Conservation (phyloP, 352 stramenopile genomes). For the Pythium monospermum region DNA sequence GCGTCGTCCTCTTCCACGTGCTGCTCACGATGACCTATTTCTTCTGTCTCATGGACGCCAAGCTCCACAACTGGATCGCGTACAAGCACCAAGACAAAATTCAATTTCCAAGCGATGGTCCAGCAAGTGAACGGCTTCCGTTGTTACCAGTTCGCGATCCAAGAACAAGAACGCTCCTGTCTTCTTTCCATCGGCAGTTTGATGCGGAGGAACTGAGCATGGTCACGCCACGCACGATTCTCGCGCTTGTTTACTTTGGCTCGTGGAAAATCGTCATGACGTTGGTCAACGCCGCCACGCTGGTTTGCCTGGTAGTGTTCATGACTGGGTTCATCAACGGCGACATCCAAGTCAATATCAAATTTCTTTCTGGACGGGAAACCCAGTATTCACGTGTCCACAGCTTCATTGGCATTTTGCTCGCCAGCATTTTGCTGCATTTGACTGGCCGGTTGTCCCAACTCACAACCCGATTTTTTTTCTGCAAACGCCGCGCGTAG, state of each 20-base stretch:
- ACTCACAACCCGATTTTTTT: slow-evolving; percentile 51
- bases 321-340: slow-evolving; percentile 22
- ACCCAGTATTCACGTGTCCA: slow-evolving; percentile 17
- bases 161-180: slow-evolving; percentile 1
- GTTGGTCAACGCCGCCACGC: slow-evolving; percentile 29
- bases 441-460: slow-evolving; percentile 35
- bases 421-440: slow-evolving; percentile 17
- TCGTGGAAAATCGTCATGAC: slow-evolving; percentile 28
- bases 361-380: slow-evolving; percentile 17
- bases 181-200: slow-evolving; percentile 15
- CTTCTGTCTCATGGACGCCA: slow-evolving; percentile 32
- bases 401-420: neutral
- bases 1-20: slow-evolving; percentile 37
- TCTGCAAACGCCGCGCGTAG: slow-evolving; percentile 27
- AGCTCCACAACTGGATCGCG: slow-evolving; percentile 51
- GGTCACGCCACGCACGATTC: slow-evolving; percentile 31
- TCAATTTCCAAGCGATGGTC: slow-evolving; percentile 20
- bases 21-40: slow-evolving; percentile 36
- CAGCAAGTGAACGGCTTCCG: slow-evolving; percentile 19
- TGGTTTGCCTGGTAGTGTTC: slow-evolving; percentile 27
- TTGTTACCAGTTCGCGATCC: slow-evolving; percentile 33
- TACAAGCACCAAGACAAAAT: slow-evolving; percentile 22
- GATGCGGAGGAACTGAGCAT: slow-evolving; percentile 29
- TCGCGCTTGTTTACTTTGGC: slow-evolving; percentile 46
- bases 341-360: slow-evolving; percentile 27